Base-by-base conservation (phyloP, 2,329 filamentous ascomycete genomes). In the Talaromyces sp. region DNA sequence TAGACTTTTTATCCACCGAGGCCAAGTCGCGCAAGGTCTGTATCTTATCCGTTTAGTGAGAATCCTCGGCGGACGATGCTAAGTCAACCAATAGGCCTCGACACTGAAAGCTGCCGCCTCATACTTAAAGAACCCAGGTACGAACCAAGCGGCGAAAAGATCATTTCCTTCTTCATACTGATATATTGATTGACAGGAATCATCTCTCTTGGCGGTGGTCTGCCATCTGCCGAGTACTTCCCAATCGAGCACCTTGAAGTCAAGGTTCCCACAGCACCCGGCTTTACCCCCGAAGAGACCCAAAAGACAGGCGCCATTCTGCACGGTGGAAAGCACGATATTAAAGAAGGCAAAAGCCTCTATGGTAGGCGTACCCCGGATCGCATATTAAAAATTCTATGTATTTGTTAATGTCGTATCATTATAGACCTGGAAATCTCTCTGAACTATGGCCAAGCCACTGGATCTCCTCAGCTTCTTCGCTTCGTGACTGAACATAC, bases 401-500 rank as follows among this genome's bases (percentile, higher is more conserved):
- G 10, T n/a, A 29, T 4, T 30, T 9, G 30, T 16, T 36, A 22
- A 42, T 27, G 20, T 51, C 27, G n/a, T n/a, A 17, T 43, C 42
- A 24, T 5, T 62, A 48, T 73, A 77, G 94, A 99, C 75, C 83
- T 99, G 47, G 85, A 89, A 41, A 90, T 95, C 57, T 89, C 89
- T 1, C 86, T 97, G 70, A 97, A 99, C 76, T 99, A 99, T 71
- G 90, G 89, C 30, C 91, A 96, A 75, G 87, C 91, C 8, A 86
- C 86, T 16, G 94, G 94, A 16, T 85, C 90, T 10, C 88, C 91
- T 3, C 94, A 96, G 75, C 80, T 99, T 71, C 78, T 97, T 57
- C 86, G 94, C 55, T 97, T 89, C 76, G 81, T 97, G 46, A 95
- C 92, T 0, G 94, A 99, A 77, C 94, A 97, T 75, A 96, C 92